Conservation (phyloP, 371 early-diverging fungal genomes). For the Mortierella sp. region DNA sequence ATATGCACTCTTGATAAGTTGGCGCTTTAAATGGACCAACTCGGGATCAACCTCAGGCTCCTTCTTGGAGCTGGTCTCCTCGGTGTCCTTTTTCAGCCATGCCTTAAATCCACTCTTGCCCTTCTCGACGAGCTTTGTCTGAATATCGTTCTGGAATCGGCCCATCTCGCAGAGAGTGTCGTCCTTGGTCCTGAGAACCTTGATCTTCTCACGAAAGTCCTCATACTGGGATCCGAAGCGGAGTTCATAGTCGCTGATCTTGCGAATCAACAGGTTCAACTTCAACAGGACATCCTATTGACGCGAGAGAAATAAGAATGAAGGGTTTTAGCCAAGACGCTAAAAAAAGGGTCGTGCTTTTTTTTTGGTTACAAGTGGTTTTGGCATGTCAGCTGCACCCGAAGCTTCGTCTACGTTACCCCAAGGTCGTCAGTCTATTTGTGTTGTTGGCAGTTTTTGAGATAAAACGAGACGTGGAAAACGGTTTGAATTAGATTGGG, state of each 20-base stretch:
- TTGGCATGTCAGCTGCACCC: background rate
- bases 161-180: slow-evolving; percentile 58
- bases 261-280: slow-evolving; percentile 54
- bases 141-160: slow-evolving; percentile 46
- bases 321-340: slow-evolving; percentile 6
- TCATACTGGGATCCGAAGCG: slow-evolving; percentile 53
- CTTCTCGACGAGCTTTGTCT: slow-evolving; percentile 43
- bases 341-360: slow-evolving; percentile 5
- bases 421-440: slow-evolving; percentile 44
- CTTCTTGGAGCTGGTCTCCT: slow-evolving; percentile 37
- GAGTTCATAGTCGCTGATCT: slow-evolving; percentile 57
- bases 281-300: slow-evolving; percentile 15
- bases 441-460: background rate
- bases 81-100: slow-evolving; percentile 11
- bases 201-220: slow-evolving; percentile 53
- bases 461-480: background rate
- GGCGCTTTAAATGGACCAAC: slow-evolving; percentile 39
- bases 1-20: slow-evolving; percentile 51
- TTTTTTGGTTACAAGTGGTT: background rate
- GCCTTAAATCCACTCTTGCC: slow-evolving; percentile 39
- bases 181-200: slow-evolving; percentile 54
- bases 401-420: slow-evolving; percentile 15
- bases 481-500: no score
- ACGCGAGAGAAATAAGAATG: background rate
- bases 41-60: slow-evolving; percentile 41